Conservation (phyloP, 352 stramenopile species). For the Phytopythium sindhum region DNA sequence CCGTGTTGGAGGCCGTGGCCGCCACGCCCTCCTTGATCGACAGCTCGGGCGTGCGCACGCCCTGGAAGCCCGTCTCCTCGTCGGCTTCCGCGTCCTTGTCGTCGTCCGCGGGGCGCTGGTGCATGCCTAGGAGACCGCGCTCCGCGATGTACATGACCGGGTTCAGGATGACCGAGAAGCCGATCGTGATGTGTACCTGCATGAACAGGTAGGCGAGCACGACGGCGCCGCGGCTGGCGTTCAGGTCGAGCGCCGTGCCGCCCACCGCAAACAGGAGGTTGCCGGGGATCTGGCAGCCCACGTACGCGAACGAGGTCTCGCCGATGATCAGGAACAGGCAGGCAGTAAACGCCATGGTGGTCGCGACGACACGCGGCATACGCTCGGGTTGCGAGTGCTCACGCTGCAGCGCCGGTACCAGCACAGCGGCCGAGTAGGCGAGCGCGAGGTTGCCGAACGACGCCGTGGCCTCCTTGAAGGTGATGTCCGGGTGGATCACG, state of each 20-base stretch:
- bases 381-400: slow-evolving; percentile 58
- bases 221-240: slow-evolving; percentile 41
- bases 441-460: slow-evolving; percentile 62
- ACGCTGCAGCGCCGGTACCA: slow-evolving; percentile 57
- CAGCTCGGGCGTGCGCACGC: slow-evolving; percentile 18
- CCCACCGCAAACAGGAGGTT: slow-evolving; percentile 64
- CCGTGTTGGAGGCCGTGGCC: neutral
- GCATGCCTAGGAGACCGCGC: slow-evolving; percentile 51
- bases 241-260: slow-evolving; percentile 35
- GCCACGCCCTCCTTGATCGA: slow-evolving; percentile 12
- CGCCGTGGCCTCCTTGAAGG: slow-evolving; percentile 42
- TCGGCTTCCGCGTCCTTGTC: slow-evolving; percentile 2
- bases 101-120: slow-evolving; percentile 36
- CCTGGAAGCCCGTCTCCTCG: slow-evolving; percentile 28
- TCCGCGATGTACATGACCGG: slow-evolving; percentile 57
- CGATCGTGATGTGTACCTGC: slow-evolving; percentile 64
- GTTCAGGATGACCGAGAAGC: slow-evolving; percentile 55
- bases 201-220: slow-evolving; percentile 60
- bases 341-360: slow-evolving; percentile 44
- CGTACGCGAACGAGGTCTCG: slow-evolving; percentile 30
- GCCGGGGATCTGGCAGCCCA: slow-evolving; percentile 61
- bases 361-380: slow-evolving; percentile 50
- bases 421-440: slow-evolving; percentile 50
- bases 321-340: slow-evolving; percentile 55
- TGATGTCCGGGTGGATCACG: slow-evolving; percentile 33